Evolutionary conservation across 2,329 filamentous ascomycete genomes (phyloP).

Genomic region (Nemania serpens): DNA sequence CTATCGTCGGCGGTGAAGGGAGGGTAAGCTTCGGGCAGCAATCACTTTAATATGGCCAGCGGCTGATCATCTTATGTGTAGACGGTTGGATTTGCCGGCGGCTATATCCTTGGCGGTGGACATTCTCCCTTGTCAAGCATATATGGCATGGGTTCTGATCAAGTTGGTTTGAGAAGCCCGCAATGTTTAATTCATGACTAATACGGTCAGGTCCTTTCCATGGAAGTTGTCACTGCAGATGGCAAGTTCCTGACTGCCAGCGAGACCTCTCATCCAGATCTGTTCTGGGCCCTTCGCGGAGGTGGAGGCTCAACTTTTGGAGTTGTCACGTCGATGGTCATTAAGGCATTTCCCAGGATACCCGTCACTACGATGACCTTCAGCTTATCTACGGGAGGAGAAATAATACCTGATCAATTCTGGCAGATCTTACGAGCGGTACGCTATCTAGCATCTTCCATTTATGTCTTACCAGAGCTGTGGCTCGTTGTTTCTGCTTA

Average conservation of each 20-base stretch:
- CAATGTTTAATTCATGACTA: not conserved
- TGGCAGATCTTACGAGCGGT: slow-evolving; percentile 38
- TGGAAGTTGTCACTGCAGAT: slow-evolving; percentile 55
- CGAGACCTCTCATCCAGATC: slow-evolving; percentile 49
- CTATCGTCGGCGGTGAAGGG: slow-evolving; percentile 35
- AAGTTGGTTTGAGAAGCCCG: slow-evolving; percentile 33
- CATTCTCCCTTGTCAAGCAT: slow-evolving; percentile 57
- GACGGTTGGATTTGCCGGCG: slow-evolving; percentile 57
- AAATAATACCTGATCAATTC: slow-evolving; percentile 41
- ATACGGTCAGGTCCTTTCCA: slow-evolving; percentile 46
- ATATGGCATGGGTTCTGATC: slow-evolving; percentile 57
- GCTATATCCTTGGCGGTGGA: slow-evolving; percentile 56
- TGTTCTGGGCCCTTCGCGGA: slow-evolving; percentile 58
- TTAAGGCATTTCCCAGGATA: slow-evolving; percentile 43
- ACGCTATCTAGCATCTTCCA: not conserved
- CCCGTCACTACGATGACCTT: slow-evolving; percentile 40
- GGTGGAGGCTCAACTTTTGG: slow-evolving; percentile 53
- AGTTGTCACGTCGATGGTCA: slow-evolving; percentile 49
- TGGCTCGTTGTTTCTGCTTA: not conserved
- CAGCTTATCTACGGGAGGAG: slow-evolving; percentile 29
- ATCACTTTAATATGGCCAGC: not conserved
- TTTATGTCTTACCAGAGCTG: slow-evolving; percentile 9
- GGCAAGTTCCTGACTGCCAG: slow-evolving; percentile 51
- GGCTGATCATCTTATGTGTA: slow-evolving; percentile 11
- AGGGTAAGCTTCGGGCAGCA: slow-evolving; percentile 24